Base-by-base conservation (phyloP, 352 stramenopile genomes). In the Aphanomyces cochlioides region DNA sequence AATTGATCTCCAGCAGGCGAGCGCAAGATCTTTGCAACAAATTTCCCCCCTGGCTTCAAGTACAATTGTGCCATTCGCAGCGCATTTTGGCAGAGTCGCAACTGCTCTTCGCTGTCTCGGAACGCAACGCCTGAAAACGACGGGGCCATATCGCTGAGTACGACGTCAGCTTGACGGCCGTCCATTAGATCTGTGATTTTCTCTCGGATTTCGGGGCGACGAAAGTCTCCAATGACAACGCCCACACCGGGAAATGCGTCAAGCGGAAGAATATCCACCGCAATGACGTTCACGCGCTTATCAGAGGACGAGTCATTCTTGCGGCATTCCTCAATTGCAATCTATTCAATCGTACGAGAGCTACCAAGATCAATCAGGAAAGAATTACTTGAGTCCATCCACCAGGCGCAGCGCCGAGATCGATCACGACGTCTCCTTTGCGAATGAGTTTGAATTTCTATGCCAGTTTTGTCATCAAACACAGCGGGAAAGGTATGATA, bases 141-240 rank as follows among this genome's bases (percentile, higher is more conserved):
- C 47, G 88, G 87, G 54, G 88, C 88, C 88, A 96, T 96, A 79
- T 96, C 88, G 68, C 88, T 95, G 34, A 96, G 79, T 59, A 96
- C 84, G 28, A 94, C 86, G 73, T 92, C 83, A 7, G 72, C 88
- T 37, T 81, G 74, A 43, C 81, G 78, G 3, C 76, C 76, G 34
- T 50, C 67, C 28, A 95, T 72, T 13, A 81, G 74, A 28, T 75
- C 70, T 45, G 77, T 77, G 59, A 96, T 83, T 72, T 92, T 68
- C 17, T 69, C 69, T 54, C 84, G 78, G 54, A 94, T 78, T 1
- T 64, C 71, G 0, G 73, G 69, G 15, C 92, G 80, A 0, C 87
- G 84, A 66, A 96, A 96, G 72, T 96, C 88, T 43, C 88, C 88
- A n/a, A 93, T 75, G 21, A 96, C 75, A 50, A 85, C 79, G 38